Conservation (phyloP, 2,329 filamentous ascomycete genomes). For the Xylaria sp. region DNA sequence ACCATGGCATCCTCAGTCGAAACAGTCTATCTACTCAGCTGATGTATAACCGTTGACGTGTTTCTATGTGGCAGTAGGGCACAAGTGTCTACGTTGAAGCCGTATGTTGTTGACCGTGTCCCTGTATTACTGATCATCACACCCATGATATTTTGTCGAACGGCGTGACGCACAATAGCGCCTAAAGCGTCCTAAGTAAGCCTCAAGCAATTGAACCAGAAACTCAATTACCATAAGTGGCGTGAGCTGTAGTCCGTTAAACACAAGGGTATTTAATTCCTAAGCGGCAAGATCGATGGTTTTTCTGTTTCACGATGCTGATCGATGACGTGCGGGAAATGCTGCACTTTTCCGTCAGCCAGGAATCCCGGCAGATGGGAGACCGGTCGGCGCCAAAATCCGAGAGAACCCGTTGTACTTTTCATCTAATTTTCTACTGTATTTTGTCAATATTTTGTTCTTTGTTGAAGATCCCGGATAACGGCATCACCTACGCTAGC, state of each 20-base stretch:
- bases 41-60: neutral
- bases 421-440: neutral
- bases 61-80: neutral
- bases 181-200: neutral
- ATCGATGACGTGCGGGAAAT: constrained; percentile 29
- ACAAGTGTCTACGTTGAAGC: neutral
- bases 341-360: constrained; percentile 5
- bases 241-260: neutral
- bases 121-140: neutral
- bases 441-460: neutral
- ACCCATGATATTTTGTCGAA: neutral
- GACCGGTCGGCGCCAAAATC: constrained; percentile 1
- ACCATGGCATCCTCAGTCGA: neutral
- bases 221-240: neutral
- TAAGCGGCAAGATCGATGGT: neutral
- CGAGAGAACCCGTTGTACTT: constrained; percentile 19
- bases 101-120: neutral
- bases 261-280: constrained; percentile 7
- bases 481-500: constrained; percentile 3
- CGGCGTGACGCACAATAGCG: neutral
- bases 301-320: constrained; percentile 21
- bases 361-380: constrained; percentile 24
- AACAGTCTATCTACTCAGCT: neutral
- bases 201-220: neutral
- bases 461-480: constrained; percentile 34